These are phyloP conservation scores for Pisolithus orientalis DNA, from an alignment of 768 basidiomycete species.

Conservation along the genomic window DNA sequence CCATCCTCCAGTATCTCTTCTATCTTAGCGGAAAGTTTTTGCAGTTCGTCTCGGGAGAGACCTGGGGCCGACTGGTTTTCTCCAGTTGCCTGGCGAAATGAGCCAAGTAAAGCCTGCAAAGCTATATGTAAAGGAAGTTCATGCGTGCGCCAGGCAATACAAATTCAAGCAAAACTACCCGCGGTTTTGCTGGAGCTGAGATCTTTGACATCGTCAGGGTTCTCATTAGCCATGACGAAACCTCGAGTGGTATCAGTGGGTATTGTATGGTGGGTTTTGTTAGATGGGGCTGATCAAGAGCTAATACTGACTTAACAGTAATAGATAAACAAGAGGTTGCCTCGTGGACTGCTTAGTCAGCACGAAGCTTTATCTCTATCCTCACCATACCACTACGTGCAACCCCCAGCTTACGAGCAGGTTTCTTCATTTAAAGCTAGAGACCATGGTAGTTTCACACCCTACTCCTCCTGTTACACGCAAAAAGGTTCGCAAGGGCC, in stretches of 20 bases:
- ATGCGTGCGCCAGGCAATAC: conserved; percentile 3
- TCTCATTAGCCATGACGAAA: conserved; percentile 15
- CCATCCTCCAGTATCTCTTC: conserved; percentile 43
- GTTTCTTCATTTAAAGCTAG: conserved; percentile 1
- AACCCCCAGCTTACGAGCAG: too few relatives aligned
- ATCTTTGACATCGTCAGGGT: conserved; percentile 13
- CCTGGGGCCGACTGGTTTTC: conserved; percentile 14
- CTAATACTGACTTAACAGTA: too few relatives aligned
- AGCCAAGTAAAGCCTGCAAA: conserved; percentile 33
- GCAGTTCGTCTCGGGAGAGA: conserved; percentile 42
- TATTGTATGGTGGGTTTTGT: too few relatives aligned
- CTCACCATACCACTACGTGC: too few relatives aligned
- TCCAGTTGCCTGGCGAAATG: conserved; percentile 23
- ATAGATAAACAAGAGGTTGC: too few relatives aligned
- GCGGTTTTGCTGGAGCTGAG: conserved; percentile 28
- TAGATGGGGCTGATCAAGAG: too few relatives aligned
- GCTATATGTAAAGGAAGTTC: conserved; percentile 19
- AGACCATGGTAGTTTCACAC: conserved; percentile 38
- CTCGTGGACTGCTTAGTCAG: too few relatives aligned
- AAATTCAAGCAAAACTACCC: conserved; percentile 21
- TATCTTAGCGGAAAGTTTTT: conserved; percentile 54
- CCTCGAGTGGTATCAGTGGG: neutral
- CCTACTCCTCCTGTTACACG: conserved; percentile 23
- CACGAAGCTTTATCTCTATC: too few relatives aligned
- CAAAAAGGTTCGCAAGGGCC: conserved; percentile 41